phyloP scores from a whole-genome alignment of 345 rosid genomes.

The Durio zibethinus region DNA sequence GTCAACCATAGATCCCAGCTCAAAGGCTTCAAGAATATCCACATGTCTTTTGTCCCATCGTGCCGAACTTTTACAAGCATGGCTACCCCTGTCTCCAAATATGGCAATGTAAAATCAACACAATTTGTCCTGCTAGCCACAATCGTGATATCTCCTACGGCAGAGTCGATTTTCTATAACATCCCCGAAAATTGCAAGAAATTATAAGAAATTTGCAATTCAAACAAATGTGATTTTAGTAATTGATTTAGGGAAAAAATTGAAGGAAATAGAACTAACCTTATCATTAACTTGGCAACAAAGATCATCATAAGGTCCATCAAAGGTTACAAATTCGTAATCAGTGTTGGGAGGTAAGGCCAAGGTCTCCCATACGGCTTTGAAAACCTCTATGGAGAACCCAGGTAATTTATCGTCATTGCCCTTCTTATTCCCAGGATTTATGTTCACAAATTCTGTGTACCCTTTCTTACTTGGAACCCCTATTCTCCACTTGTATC shows the following conservation, averaged over 20 bases:
- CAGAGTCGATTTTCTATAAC: conserved; percentile 17
- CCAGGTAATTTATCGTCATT: background rate
- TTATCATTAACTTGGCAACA: conserved; percentile 2
- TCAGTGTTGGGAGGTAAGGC: conserved; percentile 15
- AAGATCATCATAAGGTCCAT: conserved; percentile 29
- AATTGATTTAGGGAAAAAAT: background rate
- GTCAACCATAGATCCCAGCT: conserved; percentile 39
- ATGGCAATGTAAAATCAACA: conserved; percentile 44
- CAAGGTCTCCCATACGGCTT: conserved; percentile 14
- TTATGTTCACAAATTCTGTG: conserved; percentile 29
- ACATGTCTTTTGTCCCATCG: conserved; percentile 7
- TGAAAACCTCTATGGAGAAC: conserved; percentile 38
- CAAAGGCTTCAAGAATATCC: conserved; percentile 47
- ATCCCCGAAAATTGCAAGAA: background rate
- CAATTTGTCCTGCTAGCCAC: conserved; percentile 11
- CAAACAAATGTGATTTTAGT: background rate
- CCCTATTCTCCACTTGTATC: conserved; percentile 21
- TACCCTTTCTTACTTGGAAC: conserved; percentile 34
- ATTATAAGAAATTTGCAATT: background rate
- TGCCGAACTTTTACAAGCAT: conserved; percentile 32
- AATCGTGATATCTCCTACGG: conserved; percentile 33
- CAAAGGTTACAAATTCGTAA: conserved; percentile 21
- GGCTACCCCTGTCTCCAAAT: conserved; percentile 29
- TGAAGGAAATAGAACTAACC: conserved; percentile 11
- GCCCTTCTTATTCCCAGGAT: background rate